Evolutionary conservation across 257 asterid genomes (phyloP).

Genomic region (Sherardia arvensis): DNA sequence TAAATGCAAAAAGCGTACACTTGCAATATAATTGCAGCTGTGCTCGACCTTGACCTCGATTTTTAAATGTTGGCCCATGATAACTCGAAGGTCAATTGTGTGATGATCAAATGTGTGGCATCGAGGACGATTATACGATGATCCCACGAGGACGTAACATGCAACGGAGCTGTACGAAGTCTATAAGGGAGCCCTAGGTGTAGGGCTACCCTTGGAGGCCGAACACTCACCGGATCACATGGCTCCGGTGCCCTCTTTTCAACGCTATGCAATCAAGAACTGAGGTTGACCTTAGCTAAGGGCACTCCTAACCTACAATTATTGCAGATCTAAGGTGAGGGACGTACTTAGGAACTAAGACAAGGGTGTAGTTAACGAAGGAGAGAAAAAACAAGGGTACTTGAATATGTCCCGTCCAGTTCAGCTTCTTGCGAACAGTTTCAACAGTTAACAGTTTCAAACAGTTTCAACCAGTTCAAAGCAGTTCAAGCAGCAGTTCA

Average conservation of each 20-base stretch:
- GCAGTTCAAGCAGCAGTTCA: too few relatives aligned
- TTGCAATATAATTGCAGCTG: background rate
- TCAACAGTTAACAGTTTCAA: too few relatives aligned
- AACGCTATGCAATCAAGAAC: constrained; percentile 4
- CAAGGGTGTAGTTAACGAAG: background rate
- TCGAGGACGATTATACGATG: constrained; percentile 27
- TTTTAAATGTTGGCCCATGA: background rate
- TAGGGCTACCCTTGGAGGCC: constrained; percentile 36
- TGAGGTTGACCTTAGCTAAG: background rate
- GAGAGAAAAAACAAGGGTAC: constrained; percentile 46
- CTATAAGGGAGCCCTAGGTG: background rate
- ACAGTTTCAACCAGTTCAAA: too few relatives aligned
- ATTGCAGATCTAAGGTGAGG: background rate
- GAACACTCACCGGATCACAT: constrained; percentile 74
- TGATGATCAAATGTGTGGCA: constrained; percentile 28
- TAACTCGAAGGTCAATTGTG: constrained; percentile 3
- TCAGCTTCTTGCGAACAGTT: too few relatives aligned
- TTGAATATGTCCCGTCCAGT: too few relatives aligned
- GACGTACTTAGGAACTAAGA: background rate
- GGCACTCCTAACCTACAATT: background rate
- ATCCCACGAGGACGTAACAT: constrained; percentile 45
- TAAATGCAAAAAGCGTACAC: background rate
- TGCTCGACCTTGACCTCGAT: background rate
- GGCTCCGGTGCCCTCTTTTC: constrained; percentile 44
- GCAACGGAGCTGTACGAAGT: constrained; percentile 5